Evolutionary conservation across 2,329 filamentous ascomycete genomes (phyloP), one percentile per base, ranked within the genome.

Genomic region (Epicoccum nigrum): DNA sequence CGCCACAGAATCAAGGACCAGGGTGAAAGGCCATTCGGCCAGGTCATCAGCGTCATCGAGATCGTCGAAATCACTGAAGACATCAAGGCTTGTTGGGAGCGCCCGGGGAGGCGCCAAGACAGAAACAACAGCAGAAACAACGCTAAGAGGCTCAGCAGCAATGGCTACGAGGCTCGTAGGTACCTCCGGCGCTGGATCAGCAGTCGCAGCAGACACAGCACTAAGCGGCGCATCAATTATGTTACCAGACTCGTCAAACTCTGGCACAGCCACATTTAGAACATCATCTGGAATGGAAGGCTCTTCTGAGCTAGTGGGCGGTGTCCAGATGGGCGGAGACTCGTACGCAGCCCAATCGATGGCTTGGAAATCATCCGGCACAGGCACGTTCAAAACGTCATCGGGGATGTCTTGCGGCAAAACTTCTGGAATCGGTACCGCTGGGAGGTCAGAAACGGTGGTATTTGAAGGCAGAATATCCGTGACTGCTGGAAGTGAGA

Each of bases 331-430:
- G 1, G 49, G 42, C 12, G 49, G 42, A 4, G 43, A 45, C 20
- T 51, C 37, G 13, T 27, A 46, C 8, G 38, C 31, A 46, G 35
- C 37, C 48, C 37, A 51, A 16, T 51, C 42, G 27, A 51, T 45
- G n/a, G 37, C 42, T 11, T 41, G 17, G 7, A 51, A 28, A 6
- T 51, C 49, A 35, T 49, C 45, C 3, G 48, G 48, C 6, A 51
- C 11, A 12, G 49, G 49, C 5, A 43, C 20, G 17, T 51, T 25
- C 16, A 51, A 16, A 12, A 51, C 31, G 7, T 45, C 43, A 7
- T 19, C 17, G 1, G 43, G 49, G 6, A 46, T 25, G 15, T n/a
- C 35, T n/a, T 34, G 28, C 1, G 34, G 7, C 4, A 28, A 21
- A 4, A 28, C 47, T 16, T 21, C 15, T 4, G 23, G 32, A 2